phyloP scores from a whole-genome alignment of 805 yeast species.

The Yamadazyma paraphyllophila region DNA sequence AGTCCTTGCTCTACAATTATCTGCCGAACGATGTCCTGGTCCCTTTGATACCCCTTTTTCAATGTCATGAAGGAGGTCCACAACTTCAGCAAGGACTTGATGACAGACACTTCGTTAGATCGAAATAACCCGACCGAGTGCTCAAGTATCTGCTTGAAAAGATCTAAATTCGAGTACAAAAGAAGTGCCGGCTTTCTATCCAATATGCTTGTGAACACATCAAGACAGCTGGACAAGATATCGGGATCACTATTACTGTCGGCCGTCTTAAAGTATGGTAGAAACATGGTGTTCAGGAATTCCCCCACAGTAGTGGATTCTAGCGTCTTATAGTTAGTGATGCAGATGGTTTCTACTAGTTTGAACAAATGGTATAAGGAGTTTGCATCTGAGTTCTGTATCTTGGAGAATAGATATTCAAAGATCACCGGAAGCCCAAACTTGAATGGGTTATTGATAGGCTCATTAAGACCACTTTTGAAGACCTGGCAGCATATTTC shows the following conservation, averaged over 20 bases:
- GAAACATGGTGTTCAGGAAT: conserved; percentile 38
- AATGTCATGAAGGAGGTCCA: conserved; percentile 52
- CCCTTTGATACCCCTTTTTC: conserved; percentile 44
- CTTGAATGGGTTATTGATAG: conserved; percentile 64
- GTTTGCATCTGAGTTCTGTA: conserved; percentile 23
- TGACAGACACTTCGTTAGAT: conserved; percentile 53
- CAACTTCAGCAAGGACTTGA: conserved; percentile 51
- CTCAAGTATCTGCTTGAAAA: conserved; percentile 18
- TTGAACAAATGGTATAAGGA: conserved; percentile 45
- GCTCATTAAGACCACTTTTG: conserved; percentile 62
- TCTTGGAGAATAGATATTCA: conserved; percentile 35
- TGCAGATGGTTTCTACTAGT: conserved; percentile 44
- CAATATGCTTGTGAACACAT: conserved; percentile 49
- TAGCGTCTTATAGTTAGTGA: conserved; percentile 32
- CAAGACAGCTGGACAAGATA: conserved; percentile 48
- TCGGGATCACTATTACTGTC: conserved; percentile 60
- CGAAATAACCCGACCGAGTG: conserved; percentile 1
- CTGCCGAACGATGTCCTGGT: conserved; percentile 31
- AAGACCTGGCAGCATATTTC: conserved; percentile 65
- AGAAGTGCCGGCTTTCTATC: conserved; percentile 47
- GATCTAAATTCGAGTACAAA: conserved; percentile 30
- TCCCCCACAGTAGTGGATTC: conserved; percentile 30
- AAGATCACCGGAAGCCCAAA: conserved; percentile 43
- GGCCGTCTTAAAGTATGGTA: conserved; percentile 29
- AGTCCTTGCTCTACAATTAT: conserved; percentile 13